Base-by-base conservation (phyloP, 495 filamentous ascomycete species). In the Penicillium waksmanii region DNA sequence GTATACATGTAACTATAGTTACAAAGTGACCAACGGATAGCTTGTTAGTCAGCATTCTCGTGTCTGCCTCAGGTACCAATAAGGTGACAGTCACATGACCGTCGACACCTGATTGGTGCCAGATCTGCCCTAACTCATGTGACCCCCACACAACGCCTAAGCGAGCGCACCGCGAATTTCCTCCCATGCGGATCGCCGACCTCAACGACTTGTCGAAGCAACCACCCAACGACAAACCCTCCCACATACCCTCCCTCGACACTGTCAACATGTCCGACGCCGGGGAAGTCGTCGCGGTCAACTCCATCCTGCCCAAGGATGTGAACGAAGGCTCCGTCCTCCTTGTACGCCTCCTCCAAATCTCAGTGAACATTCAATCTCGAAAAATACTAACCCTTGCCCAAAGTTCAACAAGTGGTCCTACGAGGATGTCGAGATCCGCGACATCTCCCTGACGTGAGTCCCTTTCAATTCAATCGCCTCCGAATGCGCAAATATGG, bases 371-470 rank as follows among this genome's bases (percentile, higher is more conserved):
- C 18, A 48, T 27, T 1, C 8, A 48, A 27, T 27, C 46, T 23
- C 46, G 42, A 44, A 44, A 48, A 25, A 48, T 48, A 27, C 46
- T 48, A 48, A 48, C 46, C 23, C 11, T 25, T 48, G 19, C 46
- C 46, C 15, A 48, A 48, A 48, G 63, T 99, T 99, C 90, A 96
- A 89, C 83, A 91, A 90, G 73, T 92, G 89, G 87, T 93, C 86
- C 80, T 99, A 98, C 82, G 96, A 97, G 78, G 94, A 98, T 87
- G 96, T 99, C 69, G 95, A 99, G 84, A 95, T 98, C 77, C 86
- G 95, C 69, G 95, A 99, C 75, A 98, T 99, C 82, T 98, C 96
- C 63, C 86, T 99, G 83, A 97, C 95, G 95, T 98, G 93, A 87
- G 94, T 80, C 59, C 49, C 57, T 62, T 57, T 68, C 67, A 59